A percentile compares a stretch with the other conserved stretches of the same genome.
These are phyloP conservation scores for Coemansia sp. DNA, from an alignment of 371 early-diverging fungal species.

Conservation along the genomic window DNA sequence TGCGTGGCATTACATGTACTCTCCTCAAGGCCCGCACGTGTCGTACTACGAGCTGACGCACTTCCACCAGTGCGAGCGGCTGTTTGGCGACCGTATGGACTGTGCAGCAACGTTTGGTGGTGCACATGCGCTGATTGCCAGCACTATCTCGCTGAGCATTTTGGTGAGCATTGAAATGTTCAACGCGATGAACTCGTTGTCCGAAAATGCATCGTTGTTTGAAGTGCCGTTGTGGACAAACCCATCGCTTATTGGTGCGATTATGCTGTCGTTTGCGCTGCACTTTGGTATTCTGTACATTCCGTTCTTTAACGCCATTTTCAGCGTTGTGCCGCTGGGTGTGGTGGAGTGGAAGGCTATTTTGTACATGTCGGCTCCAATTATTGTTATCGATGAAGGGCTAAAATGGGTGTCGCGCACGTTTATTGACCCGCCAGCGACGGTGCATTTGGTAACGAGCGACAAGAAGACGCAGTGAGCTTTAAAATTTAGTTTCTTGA, in stretches of 20 bases:
- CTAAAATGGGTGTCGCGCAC: constrained; percentile 80
- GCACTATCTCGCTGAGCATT: constrained; percentile 92
- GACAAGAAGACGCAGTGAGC: constrained; percentile 24
- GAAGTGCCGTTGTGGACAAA: constrained; percentile 90
- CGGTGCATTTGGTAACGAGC: not conserved
- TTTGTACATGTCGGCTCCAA: constrained; percentile 82
- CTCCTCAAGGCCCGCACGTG: constrained; percentile 81
- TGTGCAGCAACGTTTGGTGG: constrained; percentile 82
- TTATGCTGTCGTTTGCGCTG: constrained; percentile 83
- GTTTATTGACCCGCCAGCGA: constrained; percentile 35
- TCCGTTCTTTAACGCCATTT: constrained; percentile 66
- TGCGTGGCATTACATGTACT: constrained; percentile 97
- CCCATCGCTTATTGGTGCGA: constrained; percentile 79
- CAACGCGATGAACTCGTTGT: constrained; percentile 89
- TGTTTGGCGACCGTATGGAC: constrained; percentile 84
- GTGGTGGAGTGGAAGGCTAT: constrained; percentile 89
- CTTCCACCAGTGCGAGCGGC: constrained; percentile 81
- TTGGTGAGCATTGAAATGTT: constrained; percentile 97
- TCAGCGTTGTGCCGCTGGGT: constrained; percentile 84
- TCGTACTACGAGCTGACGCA: constrained; percentile 83
- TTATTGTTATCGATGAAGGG: constrained; percentile 87
- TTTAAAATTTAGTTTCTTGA: not conserved
- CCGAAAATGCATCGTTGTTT: constrained; percentile 90
- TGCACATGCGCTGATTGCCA: constrained; percentile 77
- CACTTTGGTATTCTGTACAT: constrained; percentile 94